phyloP scores from a whole-genome alignment of 345 rosid species.

The Garcia nutans region DNA sequence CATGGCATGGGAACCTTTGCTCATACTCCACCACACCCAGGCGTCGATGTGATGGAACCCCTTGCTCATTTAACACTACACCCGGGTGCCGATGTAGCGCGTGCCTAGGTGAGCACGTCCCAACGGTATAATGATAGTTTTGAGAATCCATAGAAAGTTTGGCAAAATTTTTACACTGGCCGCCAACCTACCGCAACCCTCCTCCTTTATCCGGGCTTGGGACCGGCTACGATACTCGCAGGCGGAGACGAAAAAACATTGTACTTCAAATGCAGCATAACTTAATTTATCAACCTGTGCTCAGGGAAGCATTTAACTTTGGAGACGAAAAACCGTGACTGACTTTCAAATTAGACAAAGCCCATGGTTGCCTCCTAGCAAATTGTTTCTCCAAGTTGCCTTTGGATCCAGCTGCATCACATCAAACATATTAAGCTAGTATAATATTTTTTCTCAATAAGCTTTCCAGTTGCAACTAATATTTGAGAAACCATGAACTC shows the following conservation, averaged over 20 bases:
- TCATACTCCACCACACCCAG: no score
- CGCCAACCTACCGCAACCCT: no score
- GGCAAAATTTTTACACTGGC: no score
- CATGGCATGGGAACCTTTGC: no score
- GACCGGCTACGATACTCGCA: no score
- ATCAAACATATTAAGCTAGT: neutral
- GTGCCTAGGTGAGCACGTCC: no score
- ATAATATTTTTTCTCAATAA: neutral
- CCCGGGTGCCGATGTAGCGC: no score
- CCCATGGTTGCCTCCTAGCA: slow-evolving; percentile 46
- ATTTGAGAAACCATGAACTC: neutral
- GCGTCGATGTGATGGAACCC: no score
- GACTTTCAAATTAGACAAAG: slow-evolving; percentile 45
- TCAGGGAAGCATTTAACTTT: slow-evolving; percentile 46
- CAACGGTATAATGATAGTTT: no score
- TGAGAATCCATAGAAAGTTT: no score
- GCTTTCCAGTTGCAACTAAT: neutral
- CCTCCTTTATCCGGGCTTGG: no score
- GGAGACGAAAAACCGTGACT: slow-evolving; percentile 40
- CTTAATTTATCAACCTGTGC: slow-evolving; percentile 35
- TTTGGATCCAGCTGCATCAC: slow-evolving; percentile 44
- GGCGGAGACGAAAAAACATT: neutral
- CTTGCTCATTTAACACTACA: no score
- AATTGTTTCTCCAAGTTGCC: slow-evolving; percentile 49
- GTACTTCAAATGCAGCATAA: neutral